Conservation (phyloP, 805 yeast genomes). For the Yarrowia sp. region DNA sequence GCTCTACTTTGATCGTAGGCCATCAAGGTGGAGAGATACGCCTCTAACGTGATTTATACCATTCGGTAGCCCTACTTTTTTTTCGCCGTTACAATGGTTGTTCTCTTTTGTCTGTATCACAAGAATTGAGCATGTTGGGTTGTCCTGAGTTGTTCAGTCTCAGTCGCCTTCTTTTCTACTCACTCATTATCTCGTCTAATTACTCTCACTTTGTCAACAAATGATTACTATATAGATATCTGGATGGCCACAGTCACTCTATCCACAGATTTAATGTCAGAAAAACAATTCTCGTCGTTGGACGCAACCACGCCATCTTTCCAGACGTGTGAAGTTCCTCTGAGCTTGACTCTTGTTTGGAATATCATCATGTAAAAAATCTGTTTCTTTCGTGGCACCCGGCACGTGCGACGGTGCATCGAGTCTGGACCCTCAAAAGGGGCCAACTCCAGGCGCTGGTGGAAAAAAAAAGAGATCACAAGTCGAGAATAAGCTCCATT, state of each 20-base stretch:
- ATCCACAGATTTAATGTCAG: constrained; percentile 38
- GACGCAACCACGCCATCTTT: constrained; percentile 37
- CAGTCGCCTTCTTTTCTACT: too few species aligned
- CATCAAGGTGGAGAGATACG: too few species aligned
- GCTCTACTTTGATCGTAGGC: too few species aligned
- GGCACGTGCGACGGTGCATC: constrained; percentile 46
- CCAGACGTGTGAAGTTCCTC: constrained; percentile 42
- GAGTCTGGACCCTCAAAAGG: constrained; percentile 15
- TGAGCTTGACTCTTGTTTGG: constrained; percentile 51
- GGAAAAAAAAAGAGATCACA: constrained; percentile 41
- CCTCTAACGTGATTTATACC: too few species aligned
- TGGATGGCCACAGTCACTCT: not conserved
- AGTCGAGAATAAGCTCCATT: constrained; percentile 51
- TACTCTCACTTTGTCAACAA: not conserved
- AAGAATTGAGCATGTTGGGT: too few species aligned
- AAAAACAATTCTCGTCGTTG: constrained; percentile 44
- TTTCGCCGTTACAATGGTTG: too few species aligned
- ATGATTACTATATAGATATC: constrained; percentile 1
- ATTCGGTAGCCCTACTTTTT: too few species aligned
- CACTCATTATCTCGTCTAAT: too few species aligned
- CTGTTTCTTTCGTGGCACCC: constrained; percentile 39
- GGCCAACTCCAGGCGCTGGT: constrained; percentile 37
- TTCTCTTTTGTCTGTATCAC: too few species aligned
- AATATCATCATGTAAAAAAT: constrained; percentile 46
- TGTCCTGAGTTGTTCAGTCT: too few species aligned